phyloP scores from a whole-genome alignment of 202 grass and related monocot genomes.

The Panicum virgatum region DNA sequence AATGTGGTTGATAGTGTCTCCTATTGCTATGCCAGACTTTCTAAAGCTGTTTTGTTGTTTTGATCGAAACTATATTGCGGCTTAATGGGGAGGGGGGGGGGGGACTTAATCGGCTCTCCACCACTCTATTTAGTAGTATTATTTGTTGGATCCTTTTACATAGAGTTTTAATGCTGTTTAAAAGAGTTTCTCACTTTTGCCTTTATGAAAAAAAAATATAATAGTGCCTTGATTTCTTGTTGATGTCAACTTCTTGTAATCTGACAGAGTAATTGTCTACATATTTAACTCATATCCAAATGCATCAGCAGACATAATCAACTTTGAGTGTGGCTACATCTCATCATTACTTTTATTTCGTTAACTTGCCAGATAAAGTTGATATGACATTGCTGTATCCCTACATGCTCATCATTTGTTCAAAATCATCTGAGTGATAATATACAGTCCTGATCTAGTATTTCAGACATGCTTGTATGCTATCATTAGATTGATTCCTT shows the following conservation, averaged over 20 bases:
- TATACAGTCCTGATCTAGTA: background rate
- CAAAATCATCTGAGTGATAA: background rate
- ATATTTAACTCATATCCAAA: background rate
- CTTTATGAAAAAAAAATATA: slow-evolving; percentile 4
- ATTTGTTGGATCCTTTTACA: background rate
- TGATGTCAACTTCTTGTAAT: slow-evolving; percentile 15
- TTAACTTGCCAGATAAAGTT: background rate
- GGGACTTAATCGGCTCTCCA: background rate
- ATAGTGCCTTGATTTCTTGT: background rate
- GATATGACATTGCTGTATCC: background rate
- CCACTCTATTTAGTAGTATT: background rate
- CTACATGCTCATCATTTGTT: background rate
- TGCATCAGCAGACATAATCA: background rate
- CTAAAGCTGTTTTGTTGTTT: background rate
- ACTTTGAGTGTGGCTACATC: background rate
- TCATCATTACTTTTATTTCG: slow-evolving; percentile 12
- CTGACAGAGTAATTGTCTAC: background rate
- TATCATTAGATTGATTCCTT: background rate
- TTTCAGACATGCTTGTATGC: slow-evolving; percentile 25
- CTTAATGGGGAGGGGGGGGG: background rate
- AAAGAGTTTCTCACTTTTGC: background rate
- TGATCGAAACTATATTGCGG: background rate
- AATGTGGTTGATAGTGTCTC: background rate
- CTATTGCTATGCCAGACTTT: background rate
- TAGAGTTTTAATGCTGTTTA: background rate